A percentile compares a stretch with the other conserved stretches of the same genome.
Evolutionary conservation across 176 grass and related monocot species (phyloP).

Genomic region (Cocos nucifera): DNA sequence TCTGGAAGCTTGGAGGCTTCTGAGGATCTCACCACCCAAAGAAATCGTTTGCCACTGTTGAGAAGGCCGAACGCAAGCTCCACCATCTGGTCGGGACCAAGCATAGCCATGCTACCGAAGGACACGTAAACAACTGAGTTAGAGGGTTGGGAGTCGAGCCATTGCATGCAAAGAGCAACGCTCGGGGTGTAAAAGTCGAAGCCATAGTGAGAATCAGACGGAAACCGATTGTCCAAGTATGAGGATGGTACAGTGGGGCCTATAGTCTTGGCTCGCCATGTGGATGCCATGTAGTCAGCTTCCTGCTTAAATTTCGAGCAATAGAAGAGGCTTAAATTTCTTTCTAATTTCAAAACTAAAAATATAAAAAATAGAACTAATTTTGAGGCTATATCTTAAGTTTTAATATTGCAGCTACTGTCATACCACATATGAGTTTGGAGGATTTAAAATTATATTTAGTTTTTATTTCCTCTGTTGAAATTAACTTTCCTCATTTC

Average conservation of each 20-base stretch:
- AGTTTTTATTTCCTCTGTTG: too few relatives aligned
- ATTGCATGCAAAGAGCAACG: conserved; percentile 29
- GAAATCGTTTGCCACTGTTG: conserved; percentile 31
- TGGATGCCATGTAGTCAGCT: conserved; percentile 47
- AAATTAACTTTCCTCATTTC: too few relatives aligned
- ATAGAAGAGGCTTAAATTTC: too few relatives aligned
- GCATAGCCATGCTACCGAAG: conserved; percentile 57
- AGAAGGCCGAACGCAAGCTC: conserved; percentile 50
- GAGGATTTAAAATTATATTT: too few relatives aligned
- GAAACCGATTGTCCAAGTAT: conserved; percentile 29
- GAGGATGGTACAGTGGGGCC: conserved; percentile 62
- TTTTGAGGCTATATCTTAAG: too few relatives aligned
- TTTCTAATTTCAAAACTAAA: background rate
- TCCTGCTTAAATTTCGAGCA: conserved; percentile 31
- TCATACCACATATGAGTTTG: too few relatives aligned
- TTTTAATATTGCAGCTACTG: background rate
- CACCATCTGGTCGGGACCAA: conserved; percentile 26
- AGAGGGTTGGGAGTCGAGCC: conserved; percentile 34
- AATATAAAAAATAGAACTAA: background rate
- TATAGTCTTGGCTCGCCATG: conserved; percentile 62
- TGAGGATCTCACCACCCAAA: conserved; percentile 60
- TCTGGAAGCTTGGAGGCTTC: conserved; percentile 47
- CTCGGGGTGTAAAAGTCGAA: conserved; percentile 56
- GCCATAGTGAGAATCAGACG: conserved; percentile 51
- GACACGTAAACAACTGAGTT: conserved; percentile 60